phyloP scores from a whole-genome alignment of 2,329 filamentous ascomycete species.

The Penicillium sp. region DNA sequence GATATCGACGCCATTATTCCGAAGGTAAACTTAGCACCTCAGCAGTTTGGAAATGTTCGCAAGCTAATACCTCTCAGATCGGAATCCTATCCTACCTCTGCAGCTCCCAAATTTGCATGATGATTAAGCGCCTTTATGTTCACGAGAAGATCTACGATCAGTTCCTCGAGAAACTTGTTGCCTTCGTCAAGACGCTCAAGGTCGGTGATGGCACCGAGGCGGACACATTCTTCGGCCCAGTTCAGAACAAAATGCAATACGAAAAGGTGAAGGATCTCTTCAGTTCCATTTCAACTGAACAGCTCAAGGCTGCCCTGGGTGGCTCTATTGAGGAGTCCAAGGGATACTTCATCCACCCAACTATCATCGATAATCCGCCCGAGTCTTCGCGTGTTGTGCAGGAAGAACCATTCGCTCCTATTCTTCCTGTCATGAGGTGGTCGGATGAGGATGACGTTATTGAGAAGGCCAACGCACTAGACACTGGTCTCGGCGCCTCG shows the following conservation, averaged over 20 bases:
- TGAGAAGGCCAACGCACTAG: conserved; percentile 56
- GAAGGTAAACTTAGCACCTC: conserved; percentile 27
- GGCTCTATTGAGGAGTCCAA: conserved; percentile 57
- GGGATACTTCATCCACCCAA: conserved; percentile 62
- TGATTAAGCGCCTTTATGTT: conserved; percentile 62
- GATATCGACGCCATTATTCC: conserved; percentile 51
- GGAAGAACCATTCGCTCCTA: conserved; percentile 66
- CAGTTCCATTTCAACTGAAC: conserved; percentile 58
- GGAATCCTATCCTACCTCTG: conserved; percentile 33
- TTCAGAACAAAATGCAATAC: conserved; percentile 68
- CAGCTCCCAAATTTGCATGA: conserved; percentile 59
- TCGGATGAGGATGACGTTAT: conserved; percentile 64
- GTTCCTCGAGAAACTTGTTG: conserved; percentile 51
- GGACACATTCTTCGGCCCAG: conserved; percentile 66
- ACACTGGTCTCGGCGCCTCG: conserved; percentile 60
- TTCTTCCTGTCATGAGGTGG: conserved; percentile 67
- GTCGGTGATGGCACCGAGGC: conserved; percentile 41
- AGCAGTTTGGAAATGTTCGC: not conserved
- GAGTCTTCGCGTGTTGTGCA: conserved; percentile 57
- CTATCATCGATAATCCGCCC: conserved; percentile 60
- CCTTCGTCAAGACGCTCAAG: conserved; percentile 49
- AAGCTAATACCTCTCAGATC: conserved; percentile 21
- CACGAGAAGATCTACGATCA: conserved; percentile 62
- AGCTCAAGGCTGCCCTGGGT: conserved; percentile 50
- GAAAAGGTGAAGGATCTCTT: conserved; percentile 63